A percentile compares a stretch with the other conserved stretches of the same genome.
These are phyloP conservation scores for Clitopilus hobsonii DNA, from an alignment of 768 basidiomycete species.

Conservation along the genomic window DNA sequence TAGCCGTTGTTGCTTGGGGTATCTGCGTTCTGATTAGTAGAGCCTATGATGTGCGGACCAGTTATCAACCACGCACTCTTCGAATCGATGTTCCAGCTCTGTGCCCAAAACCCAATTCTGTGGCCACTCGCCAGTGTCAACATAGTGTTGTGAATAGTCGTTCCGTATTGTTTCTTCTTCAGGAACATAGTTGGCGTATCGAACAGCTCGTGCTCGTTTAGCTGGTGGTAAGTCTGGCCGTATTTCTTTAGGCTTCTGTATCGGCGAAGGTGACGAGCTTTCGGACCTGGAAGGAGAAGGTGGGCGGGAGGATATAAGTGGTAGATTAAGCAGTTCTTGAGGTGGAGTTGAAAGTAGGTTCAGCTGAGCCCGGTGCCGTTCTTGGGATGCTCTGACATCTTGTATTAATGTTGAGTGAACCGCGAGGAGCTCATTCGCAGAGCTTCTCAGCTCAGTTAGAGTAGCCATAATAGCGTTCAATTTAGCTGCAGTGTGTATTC, in stretches of 20 bases:
- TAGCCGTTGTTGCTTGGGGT: conserved; percentile 89
- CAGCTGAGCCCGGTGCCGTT: conserved; percentile 51
- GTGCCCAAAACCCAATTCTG: conserved; percentile 92
- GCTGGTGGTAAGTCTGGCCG: conserved; percentile 49
- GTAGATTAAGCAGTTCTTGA: conserved; percentile 47
- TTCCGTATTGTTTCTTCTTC: conserved; percentile 97
- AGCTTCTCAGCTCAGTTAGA: conserved; percentile 42
- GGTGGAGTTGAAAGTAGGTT: conserved; percentile 53
- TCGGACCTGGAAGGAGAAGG: conserved; percentile 44
- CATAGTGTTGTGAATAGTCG: conserved; percentile 89
- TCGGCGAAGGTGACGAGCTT: conserved; percentile 45
- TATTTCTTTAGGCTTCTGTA: conserved; percentile 25
- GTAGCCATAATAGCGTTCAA: background rate
- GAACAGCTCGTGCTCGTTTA: conserved; percentile 65
- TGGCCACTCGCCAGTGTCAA: conserved; percentile 88
- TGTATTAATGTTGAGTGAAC: conserved; percentile 56
- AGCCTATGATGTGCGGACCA: background rate
- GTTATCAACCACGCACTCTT: conserved; percentile 88
- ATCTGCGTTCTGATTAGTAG: conserved; percentile 41
- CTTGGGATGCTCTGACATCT: conserved; percentile 52
- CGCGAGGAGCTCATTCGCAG: conserved; percentile 63
- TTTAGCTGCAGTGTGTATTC: background rate
- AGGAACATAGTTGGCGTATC: conserved; percentile 80
- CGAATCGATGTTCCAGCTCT: conserved; percentile 82
- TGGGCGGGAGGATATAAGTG: conserved; percentile 54